These are phyloP conservation scores for Solanum hybrid DNA, from an alignment of 305 asterid genomes.

Conservation along the genomic window DNA sequence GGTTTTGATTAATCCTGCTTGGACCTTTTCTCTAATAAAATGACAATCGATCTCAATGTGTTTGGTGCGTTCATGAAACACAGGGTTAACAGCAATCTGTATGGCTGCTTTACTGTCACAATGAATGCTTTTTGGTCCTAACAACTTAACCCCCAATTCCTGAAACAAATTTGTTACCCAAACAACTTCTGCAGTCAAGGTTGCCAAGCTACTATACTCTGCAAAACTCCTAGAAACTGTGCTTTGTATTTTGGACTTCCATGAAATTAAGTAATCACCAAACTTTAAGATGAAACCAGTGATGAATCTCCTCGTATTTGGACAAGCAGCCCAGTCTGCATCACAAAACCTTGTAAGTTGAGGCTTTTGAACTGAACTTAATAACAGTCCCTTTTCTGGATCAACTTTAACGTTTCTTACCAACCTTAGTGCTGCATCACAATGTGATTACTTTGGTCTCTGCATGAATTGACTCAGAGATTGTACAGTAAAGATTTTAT, in stretches of 20 bases:
- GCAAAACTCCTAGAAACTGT: background rate
- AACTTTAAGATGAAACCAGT: background rate
- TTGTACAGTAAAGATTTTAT: background rate
- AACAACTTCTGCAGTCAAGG: background rate
- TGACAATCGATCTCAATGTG: background rate
- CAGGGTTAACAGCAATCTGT: background rate
- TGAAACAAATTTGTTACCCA: background rate
- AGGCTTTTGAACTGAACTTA: background rate
- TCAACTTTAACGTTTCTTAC: background rate
- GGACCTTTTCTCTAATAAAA: background rate
- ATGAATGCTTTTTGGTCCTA: background rate
- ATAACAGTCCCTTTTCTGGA: background rate
- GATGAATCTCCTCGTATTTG: background rate
- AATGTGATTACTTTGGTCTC: background rate
- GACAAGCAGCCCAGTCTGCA: background rate
- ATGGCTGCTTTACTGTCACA: background rate
- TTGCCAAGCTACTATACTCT: background rate
- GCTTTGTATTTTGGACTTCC: background rate
- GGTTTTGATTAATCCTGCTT: background rate
- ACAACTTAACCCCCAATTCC: background rate
- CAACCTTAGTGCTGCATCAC: background rate
- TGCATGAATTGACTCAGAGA: background rate
- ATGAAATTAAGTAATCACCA: background rate
- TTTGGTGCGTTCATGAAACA: too few species aligned
- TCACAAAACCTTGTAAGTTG: background rate